Conservation (phyloP, 371 early-diverging fungal genomes). For the Lichtheimia hyalospora region DNA sequence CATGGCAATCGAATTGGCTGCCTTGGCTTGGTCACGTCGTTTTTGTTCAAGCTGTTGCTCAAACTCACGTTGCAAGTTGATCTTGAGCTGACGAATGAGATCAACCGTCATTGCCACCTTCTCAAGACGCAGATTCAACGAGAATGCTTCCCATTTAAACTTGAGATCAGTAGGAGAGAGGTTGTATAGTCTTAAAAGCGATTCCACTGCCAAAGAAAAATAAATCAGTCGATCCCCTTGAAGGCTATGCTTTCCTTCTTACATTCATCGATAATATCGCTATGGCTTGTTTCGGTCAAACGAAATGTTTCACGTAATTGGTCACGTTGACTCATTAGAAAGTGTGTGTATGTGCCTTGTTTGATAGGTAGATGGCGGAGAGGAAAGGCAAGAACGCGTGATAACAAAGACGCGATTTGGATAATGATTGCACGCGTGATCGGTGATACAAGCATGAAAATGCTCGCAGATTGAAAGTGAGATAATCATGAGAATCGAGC, state of each 20-base stretch:
- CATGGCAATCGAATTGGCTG: slow-evolving; percentile 1
- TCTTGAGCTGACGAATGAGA: slow-evolving; percentile 27
- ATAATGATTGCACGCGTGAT: no score
- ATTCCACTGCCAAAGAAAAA: slow-evolving; percentile 13
- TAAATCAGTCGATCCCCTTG: neutral
- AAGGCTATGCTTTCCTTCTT: neutral
- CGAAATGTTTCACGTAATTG: neutral
- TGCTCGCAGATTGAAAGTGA: no score
- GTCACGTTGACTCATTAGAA: neutral
- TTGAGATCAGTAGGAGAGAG: slow-evolving; percentile 33
- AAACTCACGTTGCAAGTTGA: slow-evolving; percentile 32
- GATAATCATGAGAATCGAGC: no score
- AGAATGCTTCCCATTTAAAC: slow-evolving; percentile 53
- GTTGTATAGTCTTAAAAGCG: slow-evolving; percentile 36
- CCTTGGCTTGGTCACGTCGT: slow-evolving; percentile 11
- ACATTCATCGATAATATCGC: neutral
- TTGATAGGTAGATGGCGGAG: no score
- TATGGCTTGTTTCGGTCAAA: neutral
- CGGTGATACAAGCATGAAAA: no score
- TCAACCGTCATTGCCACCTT: slow-evolving; percentile 25
- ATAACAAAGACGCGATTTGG: no score
- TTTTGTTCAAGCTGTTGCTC: slow-evolving; percentile 26
- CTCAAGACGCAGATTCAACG: slow-evolving; percentile 17
- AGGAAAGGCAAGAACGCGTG: no score
- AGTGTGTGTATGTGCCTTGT: no score